phyloP scores from a whole-genome alignment of 2,329 filamentous ascomycete species.

The Fusarium sp. region DNA sequence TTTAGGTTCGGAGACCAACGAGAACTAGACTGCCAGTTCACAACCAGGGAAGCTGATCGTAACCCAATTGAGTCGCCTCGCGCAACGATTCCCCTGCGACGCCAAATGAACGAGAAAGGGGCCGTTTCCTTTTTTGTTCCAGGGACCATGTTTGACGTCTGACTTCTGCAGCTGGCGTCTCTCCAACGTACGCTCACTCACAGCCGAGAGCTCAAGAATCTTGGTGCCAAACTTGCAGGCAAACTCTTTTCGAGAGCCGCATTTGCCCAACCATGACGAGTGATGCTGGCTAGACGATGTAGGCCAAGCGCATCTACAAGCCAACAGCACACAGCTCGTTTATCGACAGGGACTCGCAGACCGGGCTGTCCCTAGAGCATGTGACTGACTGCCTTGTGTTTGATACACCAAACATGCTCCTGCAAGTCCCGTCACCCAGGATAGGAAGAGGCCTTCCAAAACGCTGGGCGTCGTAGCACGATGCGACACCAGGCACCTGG shows the following conservation, averaged over 20 bases:
- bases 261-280: neutral
- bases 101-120: slow-evolving; percentile 32
- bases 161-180: neutral
- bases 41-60: slow-evolving; percentile 27
- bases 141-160: slow-evolving; percentile 27
- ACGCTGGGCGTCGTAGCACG: neutral
- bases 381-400: neutral
- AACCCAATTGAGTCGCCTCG: slow-evolving; percentile 33
- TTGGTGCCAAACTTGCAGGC: neutral
- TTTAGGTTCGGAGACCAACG: neutral
- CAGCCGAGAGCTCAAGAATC: neutral
- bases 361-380: neutral
- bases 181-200: neutral
- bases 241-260: neutral
- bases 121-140: slow-evolving; percentile 27
- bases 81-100: slow-evolving; percentile 38
- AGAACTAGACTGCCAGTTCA: slow-evolving; percentile 9
- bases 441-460: neutral
- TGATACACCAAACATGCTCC: neutral
- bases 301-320: neutral
- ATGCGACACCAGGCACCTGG: neutral
- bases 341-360: neutral
- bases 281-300: neutral
- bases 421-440: neutral
- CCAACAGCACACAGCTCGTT: neutral